phyloP scores from a whole-genome alignment of 805 yeast species.

The Metschnikowia baotianmanensis region DNA sequence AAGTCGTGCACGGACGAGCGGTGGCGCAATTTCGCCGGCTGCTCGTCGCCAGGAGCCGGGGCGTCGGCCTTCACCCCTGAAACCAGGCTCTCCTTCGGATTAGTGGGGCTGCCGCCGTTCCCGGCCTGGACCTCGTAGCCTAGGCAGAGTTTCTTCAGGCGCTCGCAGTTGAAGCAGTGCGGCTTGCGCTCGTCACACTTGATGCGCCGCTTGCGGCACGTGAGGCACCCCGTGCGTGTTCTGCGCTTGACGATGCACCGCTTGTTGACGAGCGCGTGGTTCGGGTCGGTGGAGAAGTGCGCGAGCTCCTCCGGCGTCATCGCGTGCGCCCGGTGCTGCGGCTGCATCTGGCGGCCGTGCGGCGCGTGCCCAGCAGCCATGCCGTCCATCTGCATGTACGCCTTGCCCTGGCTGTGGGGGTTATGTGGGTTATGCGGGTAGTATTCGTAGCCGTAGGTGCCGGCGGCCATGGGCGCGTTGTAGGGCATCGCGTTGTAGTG shows the following conservation, averaged over 20 bases:
- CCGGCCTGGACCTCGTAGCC: constrained; percentile 49
- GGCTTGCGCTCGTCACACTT: constrained; percentile 78
- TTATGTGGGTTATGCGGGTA: constrained; percentile 1
- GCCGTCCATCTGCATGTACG: constrained; percentile 4
- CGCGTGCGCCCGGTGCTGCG: not conserved
- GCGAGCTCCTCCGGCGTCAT: constrained; percentile 2
- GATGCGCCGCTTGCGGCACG: constrained; percentile 68
- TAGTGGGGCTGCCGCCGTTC: constrained; percentile 1
- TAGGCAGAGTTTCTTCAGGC: constrained; percentile 61
- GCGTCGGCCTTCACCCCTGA: not conserved
- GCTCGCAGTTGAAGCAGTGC: constrained; percentile 63
- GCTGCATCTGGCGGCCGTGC: not conserved
- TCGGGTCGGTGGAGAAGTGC: constrained; percentile 17
- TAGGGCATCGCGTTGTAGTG: not conserved
- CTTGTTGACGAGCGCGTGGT: constrained; percentile 33
- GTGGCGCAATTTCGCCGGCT: not conserved
- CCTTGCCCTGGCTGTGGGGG: no score
- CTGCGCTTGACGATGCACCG: constrained; percentile 53
- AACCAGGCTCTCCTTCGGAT: not conserved
- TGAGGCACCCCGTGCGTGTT: constrained; percentile 73
- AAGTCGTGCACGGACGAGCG: constrained; percentile 14
- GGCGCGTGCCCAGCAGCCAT: constrained; percentile 1
- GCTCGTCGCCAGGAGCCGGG: not conserved
- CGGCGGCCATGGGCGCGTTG: constrained; percentile 1
- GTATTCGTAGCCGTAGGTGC: constrained; percentile 3